These are phyloP conservation scores for Diplodia mutila DNA, from an alignment of 2,329 filamentous ascomycete genomes.

Conservation along the genomic window DNA sequence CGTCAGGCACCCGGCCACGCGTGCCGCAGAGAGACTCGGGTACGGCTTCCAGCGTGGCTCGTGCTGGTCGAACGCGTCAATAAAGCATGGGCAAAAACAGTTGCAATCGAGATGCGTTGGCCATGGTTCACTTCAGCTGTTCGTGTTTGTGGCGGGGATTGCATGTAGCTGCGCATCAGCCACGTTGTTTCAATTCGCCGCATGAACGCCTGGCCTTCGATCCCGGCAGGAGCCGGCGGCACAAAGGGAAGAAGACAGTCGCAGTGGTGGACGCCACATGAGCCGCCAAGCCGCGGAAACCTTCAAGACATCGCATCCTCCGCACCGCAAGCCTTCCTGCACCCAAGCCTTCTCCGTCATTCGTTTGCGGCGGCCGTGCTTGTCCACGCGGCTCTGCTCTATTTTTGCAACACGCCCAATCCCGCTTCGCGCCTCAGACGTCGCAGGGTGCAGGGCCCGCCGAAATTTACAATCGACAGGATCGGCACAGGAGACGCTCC, in stretches of 20 bases:
- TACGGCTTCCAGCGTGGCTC: background rate
- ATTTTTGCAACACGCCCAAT: background rate
- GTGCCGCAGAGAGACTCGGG: background rate
- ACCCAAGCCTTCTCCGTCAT: background rate
- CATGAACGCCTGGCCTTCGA: background rate
- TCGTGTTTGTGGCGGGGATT: background rate
- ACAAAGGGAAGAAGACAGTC: no score
- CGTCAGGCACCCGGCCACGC: background rate
- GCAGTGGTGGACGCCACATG: no score
- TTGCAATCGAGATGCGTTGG: background rate
- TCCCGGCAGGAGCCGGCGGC: no score
- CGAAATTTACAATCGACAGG: background rate
- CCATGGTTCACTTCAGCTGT: background rate
- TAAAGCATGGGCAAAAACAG: slow-evolving; percentile 9
- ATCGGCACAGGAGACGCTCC: slow-evolving; percentile 6
- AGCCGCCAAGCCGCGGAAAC: no score
- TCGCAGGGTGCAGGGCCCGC: background rate
- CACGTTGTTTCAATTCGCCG: background rate
- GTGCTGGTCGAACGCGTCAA: slow-evolving; percentile 16
- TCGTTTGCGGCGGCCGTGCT: background rate
- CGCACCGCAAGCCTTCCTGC: background rate
- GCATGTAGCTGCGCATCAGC: background rate
- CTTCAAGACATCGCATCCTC: background rate
- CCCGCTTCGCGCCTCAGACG: background rate
- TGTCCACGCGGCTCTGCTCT: slow-evolving; percentile 7